These are phyloP conservation scores for Nannizzia gypsea DNA, from an alignment of 2,329 filamentous ascomycete species.

Conservation along the genomic window DNA sequence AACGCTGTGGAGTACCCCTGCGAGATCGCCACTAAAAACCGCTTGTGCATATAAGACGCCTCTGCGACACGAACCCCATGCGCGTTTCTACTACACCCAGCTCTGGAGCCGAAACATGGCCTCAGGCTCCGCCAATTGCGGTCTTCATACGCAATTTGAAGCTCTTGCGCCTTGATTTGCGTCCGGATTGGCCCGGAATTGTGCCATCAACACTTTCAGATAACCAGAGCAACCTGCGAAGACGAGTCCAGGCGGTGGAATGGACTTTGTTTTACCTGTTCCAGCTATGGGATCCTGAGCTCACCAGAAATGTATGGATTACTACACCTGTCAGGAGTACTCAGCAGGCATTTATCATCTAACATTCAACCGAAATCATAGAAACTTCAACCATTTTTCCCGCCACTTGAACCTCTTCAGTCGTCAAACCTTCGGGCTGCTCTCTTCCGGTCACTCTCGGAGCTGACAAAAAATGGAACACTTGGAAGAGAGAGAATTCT, in stretches of 20 bases:
- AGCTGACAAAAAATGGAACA: slow-evolving; percentile 75
- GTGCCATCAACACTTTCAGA: slow-evolving; percentile 59
- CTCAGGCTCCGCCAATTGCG: slow-evolving; percentile 42
- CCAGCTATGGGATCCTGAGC: slow-evolving; percentile 65
- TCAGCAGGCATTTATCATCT: slow-evolving; percentile 5
- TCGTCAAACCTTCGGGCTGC: slow-evolving; percentile 81
- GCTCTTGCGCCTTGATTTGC: slow-evolving; percentile 65
- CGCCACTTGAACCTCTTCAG: slow-evolving; percentile 77
- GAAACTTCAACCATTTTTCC: slow-evolving; percentile 86
- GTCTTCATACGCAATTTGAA: slow-evolving; percentile 75
- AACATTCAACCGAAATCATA: slow-evolving; percentile 25
- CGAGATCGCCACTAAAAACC: not conserved
- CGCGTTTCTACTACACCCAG: not conserved
- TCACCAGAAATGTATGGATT: slow-evolving; percentile 54
- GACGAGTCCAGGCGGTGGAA: slow-evolving; percentile 69
- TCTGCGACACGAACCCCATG: not conserved
- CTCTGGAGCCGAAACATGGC: slow-evolving; percentile 21
- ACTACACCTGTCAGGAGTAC: not conserved
- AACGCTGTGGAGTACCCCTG: not conserved
- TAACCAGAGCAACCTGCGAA: slow-evolving; percentile 62
- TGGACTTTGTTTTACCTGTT: slow-evolving; percentile 89
- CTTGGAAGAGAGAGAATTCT: slow-evolving; percentile 69
- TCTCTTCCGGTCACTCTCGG: slow-evolving; percentile 67
- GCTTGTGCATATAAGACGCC: not conserved
- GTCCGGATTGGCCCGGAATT: slow-evolving; percentile 69